Base-by-base conservation (phyloP, 805 yeast genomes). In the Spathaspora arborariae region DNA sequence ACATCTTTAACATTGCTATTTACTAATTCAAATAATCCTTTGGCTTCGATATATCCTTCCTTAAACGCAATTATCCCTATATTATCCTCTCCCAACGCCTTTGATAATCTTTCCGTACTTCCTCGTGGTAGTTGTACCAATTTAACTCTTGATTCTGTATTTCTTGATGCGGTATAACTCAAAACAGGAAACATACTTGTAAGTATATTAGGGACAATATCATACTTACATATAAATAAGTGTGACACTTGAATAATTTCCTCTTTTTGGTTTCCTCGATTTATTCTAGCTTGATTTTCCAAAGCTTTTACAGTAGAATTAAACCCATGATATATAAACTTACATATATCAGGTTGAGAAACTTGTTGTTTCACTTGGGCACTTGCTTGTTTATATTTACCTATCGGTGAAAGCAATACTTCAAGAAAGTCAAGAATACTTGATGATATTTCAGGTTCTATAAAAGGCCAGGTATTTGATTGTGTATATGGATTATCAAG, bases 201-300 rank as follows among this genome's bases (percentile, higher is more conserved):
- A 36, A 85, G 55, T 1, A 85, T 63, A 1, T 64, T 51, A 1
- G 87, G 81, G 10, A 63, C 59, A 3, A 76, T 70, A 48, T 82
- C 87, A n/a, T 67, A 61, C 51, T 77, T 81, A 52, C 87, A 80
- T 15, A 82, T 85, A 62, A 84, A 81, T 4, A 85, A 72, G 49
- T 70, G 73, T 41, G 60, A 62, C 11, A 71, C 53, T 36, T 56
- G 55, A n/a, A 18, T 30, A 16, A 26, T 20, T 1, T 27, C 49
- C 4, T 20, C 35, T 13, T 21, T 22, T 22, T 13, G 44, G 5
- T 30, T 39, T 20, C 41, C 43, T 48, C 48, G 39, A 19, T 42
- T 20, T 13, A 16, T 11, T 7, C 27, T 22, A 20, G 78, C 77
- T 52, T 75, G 78, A 0, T 51, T 41, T 51, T 79, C 83, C 15